Percentiles rank a stretch among this genome's conserved stretches.
Evolutionary conservation across 108 stramenopile genomes (phyloP).

Genomic region (Cyclotella baltica): DNA sequence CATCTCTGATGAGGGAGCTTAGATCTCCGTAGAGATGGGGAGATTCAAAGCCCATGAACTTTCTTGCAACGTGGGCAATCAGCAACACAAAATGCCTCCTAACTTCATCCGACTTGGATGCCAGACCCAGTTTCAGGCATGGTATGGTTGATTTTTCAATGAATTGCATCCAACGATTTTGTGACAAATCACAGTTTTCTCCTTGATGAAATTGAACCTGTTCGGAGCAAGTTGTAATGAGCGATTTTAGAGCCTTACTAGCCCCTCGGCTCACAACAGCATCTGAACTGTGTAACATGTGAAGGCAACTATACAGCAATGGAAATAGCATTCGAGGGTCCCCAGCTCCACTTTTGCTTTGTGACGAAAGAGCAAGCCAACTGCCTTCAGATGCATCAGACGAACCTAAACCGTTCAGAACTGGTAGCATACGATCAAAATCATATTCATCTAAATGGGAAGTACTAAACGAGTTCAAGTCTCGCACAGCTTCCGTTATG

Average conservation of each 20-base stretch:
- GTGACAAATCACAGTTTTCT: slow-evolving; percentile 16
- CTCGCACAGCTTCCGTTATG: slow-evolving; percentile 48
- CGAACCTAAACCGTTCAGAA: slow-evolving; percentile 64
- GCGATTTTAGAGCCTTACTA: slow-evolving; percentile 68
- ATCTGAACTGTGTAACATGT: slow-evolving; percentile 76
- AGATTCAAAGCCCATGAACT: slow-evolving; percentile 44
- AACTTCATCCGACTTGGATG: slow-evolving; percentile 41
- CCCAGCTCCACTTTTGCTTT: slow-evolving; percentile 15
- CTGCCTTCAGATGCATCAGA: slow-evolving; percentile 17
- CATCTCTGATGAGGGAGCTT: slow-evolving; percentile 63
- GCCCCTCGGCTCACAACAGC: slow-evolving; percentile 79
- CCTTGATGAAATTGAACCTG: slow-evolving; percentile 22
- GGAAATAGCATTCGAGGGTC: slow-evolving; percentile 62
- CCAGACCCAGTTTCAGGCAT: slow-evolving; percentile 64
- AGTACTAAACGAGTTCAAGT: slow-evolving; percentile 61
- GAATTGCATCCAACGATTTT: slow-evolving; percentile 62
- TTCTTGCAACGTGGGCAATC: slow-evolving; percentile 64
- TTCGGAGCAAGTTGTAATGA: slow-evolving; percentile 58
- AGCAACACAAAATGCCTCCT: slow-evolving; percentile 73
- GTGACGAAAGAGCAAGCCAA: slow-evolving; percentile 55
- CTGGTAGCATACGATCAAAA: slow-evolving; percentile 76
- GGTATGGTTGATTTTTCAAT: slow-evolving; percentile 76
- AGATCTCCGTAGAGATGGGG: slow-evolving; percentile 85
- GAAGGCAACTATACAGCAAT: slow-evolving; percentile 71
- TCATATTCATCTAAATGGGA: slow-evolving; percentile 85